Conservation (phyloP, 805 yeast species). For the Blastobotrys attinorum region DNA sequence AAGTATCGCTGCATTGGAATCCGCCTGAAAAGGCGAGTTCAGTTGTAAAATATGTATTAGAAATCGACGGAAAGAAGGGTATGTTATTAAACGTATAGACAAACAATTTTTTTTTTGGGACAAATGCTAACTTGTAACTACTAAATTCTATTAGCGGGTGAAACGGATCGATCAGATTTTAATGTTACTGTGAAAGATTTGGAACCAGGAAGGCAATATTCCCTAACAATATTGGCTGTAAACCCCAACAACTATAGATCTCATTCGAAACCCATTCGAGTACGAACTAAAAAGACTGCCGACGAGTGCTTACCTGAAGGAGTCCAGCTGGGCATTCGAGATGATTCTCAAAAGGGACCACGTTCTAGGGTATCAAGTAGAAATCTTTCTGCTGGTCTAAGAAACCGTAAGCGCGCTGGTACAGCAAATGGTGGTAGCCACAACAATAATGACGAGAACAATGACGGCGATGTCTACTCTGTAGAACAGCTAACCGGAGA, state of each 20-base stretch:
- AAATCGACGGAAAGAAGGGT: constrained; percentile 27
- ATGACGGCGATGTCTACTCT: constrained; percentile 20
- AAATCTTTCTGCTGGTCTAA: constrained; percentile 1
- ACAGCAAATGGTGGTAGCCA: too few species aligned
- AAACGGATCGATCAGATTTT: constrained; percentile 29
- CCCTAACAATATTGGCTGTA: constrained; percentile 28
- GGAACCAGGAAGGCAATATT: constrained; percentile 27
- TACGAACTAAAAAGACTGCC: constrained; percentile 21
- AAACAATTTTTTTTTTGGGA: not conserved
- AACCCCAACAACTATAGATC: constrained; percentile 23
- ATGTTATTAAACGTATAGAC: constrained; percentile 4
- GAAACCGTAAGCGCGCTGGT: not conserved
- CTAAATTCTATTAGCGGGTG: constrained; percentile 16
- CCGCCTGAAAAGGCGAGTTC: constrained; percentile 25
- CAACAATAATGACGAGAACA: not conserved
- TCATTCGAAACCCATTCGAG: constrained; percentile 18
- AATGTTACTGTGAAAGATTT: constrained; percentile 27
- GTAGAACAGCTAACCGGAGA: constrained; percentile 30
- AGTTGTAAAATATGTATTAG: constrained; percentile 25
- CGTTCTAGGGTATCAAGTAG: constrained; percentile 5
- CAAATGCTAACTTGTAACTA: not conserved
- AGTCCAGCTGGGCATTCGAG: constrained; percentile 2
- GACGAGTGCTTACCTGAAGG: constrained; percentile 21
- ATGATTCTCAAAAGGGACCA: constrained; percentile 1
- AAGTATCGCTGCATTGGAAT: constrained; percentile 29